These are phyloP conservation scores for Ascochyta rabiei DNA, from an alignment of 2,329 filamentous ascomycete species.

Conservation along the genomic window DNA sequence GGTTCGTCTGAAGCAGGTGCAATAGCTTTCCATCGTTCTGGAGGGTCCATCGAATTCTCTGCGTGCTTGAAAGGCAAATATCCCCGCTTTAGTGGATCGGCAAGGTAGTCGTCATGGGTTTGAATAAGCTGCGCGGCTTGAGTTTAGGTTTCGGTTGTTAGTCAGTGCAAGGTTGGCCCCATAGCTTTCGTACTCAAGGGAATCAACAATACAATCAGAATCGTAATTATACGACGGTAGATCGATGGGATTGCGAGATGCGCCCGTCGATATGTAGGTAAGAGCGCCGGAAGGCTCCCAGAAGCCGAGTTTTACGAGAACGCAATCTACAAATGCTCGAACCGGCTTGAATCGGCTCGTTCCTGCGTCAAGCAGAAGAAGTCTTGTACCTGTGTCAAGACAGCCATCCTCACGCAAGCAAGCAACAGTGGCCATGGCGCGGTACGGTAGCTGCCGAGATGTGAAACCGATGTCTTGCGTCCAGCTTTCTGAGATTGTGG, in stretches of 20 bases:
- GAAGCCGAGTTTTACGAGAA: slow-evolving; percentile 1
- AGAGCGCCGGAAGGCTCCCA: neutral
- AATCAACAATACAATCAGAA: neutral
- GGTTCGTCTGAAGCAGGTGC: slow-evolving; percentile 33
- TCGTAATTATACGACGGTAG: neutral
- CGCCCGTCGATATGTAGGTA: neutral
- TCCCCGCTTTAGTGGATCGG: slow-evolving; percentile 14
- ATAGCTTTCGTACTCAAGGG: neutral
- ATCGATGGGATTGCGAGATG: slow-evolving; percentile 3
- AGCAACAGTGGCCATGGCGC: neutral
- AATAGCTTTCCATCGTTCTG: slow-evolving; percentile 33
- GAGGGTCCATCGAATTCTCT: slow-evolving; percentile 23
- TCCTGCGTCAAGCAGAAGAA: neutral
- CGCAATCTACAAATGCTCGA: neutral
- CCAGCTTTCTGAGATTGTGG: neutral
- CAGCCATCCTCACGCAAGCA: neutral
- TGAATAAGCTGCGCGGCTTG: slow-evolving; percentile 1
- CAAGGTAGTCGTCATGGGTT: slow-evolving; percentile 9
- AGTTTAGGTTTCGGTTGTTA: neutral
- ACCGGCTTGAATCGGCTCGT: neutral
- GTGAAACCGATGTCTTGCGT: no score
- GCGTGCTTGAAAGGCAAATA: neutral
- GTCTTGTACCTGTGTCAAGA: neutral
- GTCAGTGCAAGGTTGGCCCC: neutral
- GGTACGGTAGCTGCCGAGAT: neutral